Percentiles rank a stretch among this genome's conserved stretches.
These are phyloP conservation scores for Auricularia sp. DNA, from an alignment of 768 basidiomycete species.

Conservation along the genomic window DNA sequence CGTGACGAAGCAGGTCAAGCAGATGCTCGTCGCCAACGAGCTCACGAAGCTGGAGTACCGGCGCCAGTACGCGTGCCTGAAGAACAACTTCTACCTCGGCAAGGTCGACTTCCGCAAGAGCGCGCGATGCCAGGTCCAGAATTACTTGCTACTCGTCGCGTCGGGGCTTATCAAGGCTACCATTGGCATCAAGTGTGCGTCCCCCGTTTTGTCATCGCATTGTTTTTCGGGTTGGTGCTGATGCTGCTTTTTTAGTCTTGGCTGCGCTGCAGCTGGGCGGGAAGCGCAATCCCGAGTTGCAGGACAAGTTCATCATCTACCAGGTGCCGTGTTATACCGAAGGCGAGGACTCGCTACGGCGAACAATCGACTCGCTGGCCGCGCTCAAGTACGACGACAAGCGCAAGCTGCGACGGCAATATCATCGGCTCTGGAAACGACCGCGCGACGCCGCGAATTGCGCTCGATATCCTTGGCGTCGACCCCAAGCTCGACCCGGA, in stretches of 20 bases:
- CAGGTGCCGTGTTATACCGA: constrained; percentile 95
- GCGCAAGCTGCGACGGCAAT: constrained; percentile 90
- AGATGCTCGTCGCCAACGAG: constrained; percentile 46
- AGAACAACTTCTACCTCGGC: constrained; percentile 70
- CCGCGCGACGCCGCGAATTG: constrained; percentile 82
- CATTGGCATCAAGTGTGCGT: constrained; percentile 76
- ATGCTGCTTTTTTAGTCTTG: constrained; percentile 49
- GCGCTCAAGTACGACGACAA: constrained; percentile 91
- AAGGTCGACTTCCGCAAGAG: constrained; percentile 68
- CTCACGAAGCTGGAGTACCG: constrained; percentile 25
- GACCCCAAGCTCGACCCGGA: constrained; percentile 87
- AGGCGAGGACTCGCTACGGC: constrained; percentile 85
- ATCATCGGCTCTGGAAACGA: constrained; percentile 94
- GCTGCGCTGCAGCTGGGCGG: constrained; percentile 78
- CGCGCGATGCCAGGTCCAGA: constrained; percentile 74
- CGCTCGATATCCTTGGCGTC: constrained; percentile 83
- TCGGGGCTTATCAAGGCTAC: constrained; percentile 70
- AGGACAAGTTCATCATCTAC: constrained; percentile 90
- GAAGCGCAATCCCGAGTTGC: constrained; percentile 75
- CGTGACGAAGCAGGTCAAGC: constrained; percentile 55
- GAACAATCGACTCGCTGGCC: constrained; percentile 85
- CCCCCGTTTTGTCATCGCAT: too few relatives aligned
- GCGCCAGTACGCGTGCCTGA: constrained; percentile 57
- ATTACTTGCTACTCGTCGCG: constrained; percentile 66
- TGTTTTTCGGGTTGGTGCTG: background rate